Conservation (phyloP, 306 rosid genomes). For the Pterocarpus macrocarpus region DNA sequence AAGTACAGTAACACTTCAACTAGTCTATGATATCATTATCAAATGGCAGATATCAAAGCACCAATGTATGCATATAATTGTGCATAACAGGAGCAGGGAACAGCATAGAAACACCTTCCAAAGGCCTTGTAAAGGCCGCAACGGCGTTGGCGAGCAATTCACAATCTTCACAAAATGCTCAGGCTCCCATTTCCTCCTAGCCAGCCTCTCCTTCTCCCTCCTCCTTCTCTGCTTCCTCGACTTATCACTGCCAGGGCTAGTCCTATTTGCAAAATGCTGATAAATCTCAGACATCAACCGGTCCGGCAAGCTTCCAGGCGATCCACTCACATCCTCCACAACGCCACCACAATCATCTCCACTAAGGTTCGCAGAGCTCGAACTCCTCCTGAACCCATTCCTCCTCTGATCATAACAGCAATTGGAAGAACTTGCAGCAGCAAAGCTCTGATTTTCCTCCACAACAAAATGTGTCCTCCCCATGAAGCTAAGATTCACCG, state of each 20-base stretch:
- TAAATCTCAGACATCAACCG: conserved; percentile 80
- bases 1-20: background rate
- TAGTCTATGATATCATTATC: conserved; percentile 29
- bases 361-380: conserved; percentile 47
- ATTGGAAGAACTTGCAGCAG: conserved; percentile 30
- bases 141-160: conserved; percentile 75
- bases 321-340: conserved; percentile 65
- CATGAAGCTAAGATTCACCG: conserved; percentile 72
- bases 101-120: conserved; percentile 79
- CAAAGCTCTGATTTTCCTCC: conserved; percentile 69
- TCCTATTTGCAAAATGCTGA: conserved; percentile 87
- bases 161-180: conserved; percentile 95
- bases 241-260: conserved; percentile 78
- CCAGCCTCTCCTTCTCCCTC: conserved; percentile 74
- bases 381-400: conserved; percentile 55
- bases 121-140: conserved; percentile 92
- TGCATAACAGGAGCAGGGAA: conserved; percentile 48
- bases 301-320: conserved; percentile 79
- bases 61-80: conserved; percentile 27
- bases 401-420: conserved; percentile 46
- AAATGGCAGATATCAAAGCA: conserved; percentile 21
- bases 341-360: conserved; percentile 57
- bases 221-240: conserved; percentile 84
- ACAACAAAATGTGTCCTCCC: conserved; percentile 81
- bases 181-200: conserved; percentile 83